These are phyloP conservation scores for Arthrinium phaeospermum DNA, from an alignment of 2,329 filamentous ascomycete species.

Conservation along the genomic window DNA sequence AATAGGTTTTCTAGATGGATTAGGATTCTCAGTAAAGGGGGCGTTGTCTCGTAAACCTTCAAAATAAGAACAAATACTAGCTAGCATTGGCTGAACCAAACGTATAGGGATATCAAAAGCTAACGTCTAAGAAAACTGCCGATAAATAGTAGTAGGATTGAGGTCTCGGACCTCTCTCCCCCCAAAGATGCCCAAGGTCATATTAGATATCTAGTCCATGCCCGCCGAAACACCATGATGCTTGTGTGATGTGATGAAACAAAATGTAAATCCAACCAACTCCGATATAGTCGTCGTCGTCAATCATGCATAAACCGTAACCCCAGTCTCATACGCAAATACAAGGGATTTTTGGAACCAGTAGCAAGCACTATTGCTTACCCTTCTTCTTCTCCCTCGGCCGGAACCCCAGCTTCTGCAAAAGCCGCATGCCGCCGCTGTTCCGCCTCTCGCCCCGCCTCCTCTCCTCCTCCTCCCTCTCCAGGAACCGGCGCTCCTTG, in stretches of 20 bases:
- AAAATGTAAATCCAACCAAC: not conserved
- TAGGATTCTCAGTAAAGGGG: not conserved
- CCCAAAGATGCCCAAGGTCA: not conserved
- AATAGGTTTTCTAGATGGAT: not conserved
- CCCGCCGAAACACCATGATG: not conserved
- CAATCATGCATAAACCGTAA: not conserved
- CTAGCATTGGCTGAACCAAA: not conserved
- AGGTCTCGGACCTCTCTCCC: not conserved
- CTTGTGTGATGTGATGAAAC: not conserved
- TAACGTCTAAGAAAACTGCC: not conserved
- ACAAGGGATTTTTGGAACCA: not conserved
- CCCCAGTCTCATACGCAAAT: not conserved
- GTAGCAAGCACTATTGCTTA: not conserved
- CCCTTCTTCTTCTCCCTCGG: not conserved
- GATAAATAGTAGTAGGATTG: not conserved
- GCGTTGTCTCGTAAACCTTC: not conserved
- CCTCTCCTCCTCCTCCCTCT: not conserved
- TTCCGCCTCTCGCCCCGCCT: not conserved
- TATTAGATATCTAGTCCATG: not conserved
- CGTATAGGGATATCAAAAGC: conserved; percentile 10
- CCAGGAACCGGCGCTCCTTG: conserved; percentile 11
- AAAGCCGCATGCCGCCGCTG: not conserved
- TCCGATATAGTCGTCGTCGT: not conserved
- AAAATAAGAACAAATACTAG: not conserved
- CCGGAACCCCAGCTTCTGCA: conserved; percentile 7